Evolutionary conservation across 192 early-diverging fungal species (phyloP), one percentile per base, ranked within the genome.

Genomic region (Jimgerdemannia lactiflua): DNA sequence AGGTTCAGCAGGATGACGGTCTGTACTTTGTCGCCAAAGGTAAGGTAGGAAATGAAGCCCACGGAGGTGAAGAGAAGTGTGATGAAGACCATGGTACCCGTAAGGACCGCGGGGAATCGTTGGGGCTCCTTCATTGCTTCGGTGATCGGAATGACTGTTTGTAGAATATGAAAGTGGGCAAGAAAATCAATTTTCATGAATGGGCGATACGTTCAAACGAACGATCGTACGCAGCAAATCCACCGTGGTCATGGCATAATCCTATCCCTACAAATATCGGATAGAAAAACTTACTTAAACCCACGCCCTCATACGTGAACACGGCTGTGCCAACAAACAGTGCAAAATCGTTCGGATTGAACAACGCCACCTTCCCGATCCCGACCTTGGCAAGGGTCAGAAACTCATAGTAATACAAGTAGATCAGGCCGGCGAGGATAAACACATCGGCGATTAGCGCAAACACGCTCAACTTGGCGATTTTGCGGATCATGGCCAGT

Each of bases 241-340:
- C 29, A 29, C 29, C 29, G 29, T 29, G 29, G 29, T 29, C 29
- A 29, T 29, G 29, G 29, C 29, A 1, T 29, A 29, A 78, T 54
- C 18, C n/a, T 43, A 39, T 43, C 43, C 39, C 43, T 78, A 6
- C 19, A 65, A 11, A 39, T 29, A 44, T 17, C 42, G 64, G n/a
- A 20, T 19, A 63, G 4, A 42, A 66, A 76, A 39, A 68, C 80
- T 77, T 84, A 84, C 83, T 73, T 54, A 85, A 75, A 64, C 95
- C 95, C 75, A 98, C 95, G 42, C 96, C 96, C 81, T 98, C 96
- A 79, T 93, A 98, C 4, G 95, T 92, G 80, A 95, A 98, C 66
- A 96, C 92, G 29, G 95, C 95, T 4, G 96, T 98, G 64, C 96
- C 96, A 67, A 98, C 89, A 76, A 98, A 95, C 64, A 97, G 84